Conservation (phyloP, 305 asterid genomes). For the Fraxinus angustifolia region DNA sequence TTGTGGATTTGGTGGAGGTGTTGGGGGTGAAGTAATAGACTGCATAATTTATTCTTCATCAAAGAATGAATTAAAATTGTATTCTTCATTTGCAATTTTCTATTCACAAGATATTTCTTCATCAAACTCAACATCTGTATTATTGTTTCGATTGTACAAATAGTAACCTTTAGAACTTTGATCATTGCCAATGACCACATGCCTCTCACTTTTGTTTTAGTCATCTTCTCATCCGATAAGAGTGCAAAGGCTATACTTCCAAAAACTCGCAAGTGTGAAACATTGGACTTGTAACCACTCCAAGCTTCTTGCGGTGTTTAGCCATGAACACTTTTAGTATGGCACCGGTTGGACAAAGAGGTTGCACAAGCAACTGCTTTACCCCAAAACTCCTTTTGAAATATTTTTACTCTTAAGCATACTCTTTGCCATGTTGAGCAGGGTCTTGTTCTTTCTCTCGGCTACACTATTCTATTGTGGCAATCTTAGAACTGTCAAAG, state of each 20-base stretch:
- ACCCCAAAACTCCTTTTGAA: not conserved
- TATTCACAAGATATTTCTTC: not conserved
- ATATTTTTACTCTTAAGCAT: constrained; percentile 3
- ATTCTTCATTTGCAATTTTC: not conserved
- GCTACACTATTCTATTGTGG: constrained; percentile 9
- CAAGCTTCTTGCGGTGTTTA: not conserved
- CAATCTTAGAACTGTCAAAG: not conserved
- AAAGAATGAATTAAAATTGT: not conserved
- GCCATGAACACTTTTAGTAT: not conserved
- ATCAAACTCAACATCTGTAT: not conserved
- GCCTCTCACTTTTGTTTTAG: not conserved
- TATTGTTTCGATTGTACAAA: not conserved
- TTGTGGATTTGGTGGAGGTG: not conserved
- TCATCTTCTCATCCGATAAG: not conserved
- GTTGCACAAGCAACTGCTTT: not conserved
- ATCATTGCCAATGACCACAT: not conserved
- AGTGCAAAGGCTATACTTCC: not conserved
- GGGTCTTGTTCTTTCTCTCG: not conserved
- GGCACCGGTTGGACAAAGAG: not conserved
- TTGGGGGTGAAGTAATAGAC: not conserved
- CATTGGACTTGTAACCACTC: not conserved
- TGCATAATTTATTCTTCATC: not conserved
- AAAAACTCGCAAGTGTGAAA: not conserved
- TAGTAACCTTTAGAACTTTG: not conserved
- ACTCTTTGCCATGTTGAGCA: not conserved